These are phyloP conservation scores for Saitozyma podzolica DNA, from an alignment of 768 basidiomycete species.

Conservation along the genomic window DNA sequence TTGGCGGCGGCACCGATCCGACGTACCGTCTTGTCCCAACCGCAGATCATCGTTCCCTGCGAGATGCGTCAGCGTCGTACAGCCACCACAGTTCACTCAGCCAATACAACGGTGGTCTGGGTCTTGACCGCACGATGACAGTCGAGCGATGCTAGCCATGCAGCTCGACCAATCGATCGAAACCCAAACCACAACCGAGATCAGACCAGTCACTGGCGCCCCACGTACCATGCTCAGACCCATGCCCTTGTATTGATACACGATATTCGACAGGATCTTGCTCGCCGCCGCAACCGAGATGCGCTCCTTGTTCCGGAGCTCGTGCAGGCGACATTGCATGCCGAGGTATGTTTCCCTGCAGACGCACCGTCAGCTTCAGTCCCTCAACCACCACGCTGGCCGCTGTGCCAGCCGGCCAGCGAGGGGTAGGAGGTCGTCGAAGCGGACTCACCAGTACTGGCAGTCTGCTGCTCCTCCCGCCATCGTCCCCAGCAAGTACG, in stretches of 20 bases:
- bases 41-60: conserved; percentile 99
- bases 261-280: conserved; percentile 95
- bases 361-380: conserved; percentile 49
- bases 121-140: too few species aligned
- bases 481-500: conserved; percentile 98
- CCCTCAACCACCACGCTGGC: conserved; percentile 59
- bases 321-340: conserved; percentile 94
- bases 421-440: background rate
- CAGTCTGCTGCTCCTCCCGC: conserved; percentile 91
- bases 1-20: background rate
- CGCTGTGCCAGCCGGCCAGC: conserved; percentile 62
- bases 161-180: too few species aligned
- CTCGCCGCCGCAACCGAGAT: conserved; percentile 99
- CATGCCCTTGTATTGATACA: conserved; percentile 99
- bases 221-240: conserved; percentile 90
- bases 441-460: conserved; percentile 49
- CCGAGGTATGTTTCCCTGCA: conserved; percentile 98
- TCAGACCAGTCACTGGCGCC: background rate
- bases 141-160: too few species aligned
- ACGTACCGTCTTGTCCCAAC: conserved; percentile 96
- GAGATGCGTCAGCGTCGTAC: conserved; percentile 4
- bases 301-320: conserved; percentile 89
- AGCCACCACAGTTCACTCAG: background rate
- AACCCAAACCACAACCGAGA: too few species aligned
- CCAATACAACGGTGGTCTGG: too few species aligned